Percentiles rank a stretch among this genome's conserved stretches.
These are phyloP conservation scores for Candida golubevii DNA, from an alignment of 805 yeast genomes.

Conservation along the genomic window DNA sequence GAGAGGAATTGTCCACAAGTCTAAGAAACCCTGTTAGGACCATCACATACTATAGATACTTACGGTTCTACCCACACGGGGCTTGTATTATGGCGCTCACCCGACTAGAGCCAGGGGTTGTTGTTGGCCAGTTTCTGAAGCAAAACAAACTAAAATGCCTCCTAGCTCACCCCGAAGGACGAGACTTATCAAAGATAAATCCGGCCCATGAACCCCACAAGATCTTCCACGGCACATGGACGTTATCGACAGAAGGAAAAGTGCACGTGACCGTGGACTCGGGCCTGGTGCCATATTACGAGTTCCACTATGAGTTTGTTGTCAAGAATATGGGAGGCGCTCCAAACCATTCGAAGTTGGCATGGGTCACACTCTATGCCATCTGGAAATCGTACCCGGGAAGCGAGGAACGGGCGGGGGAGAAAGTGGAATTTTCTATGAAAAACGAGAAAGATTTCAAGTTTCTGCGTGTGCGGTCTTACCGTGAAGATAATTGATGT, in stretches of 20 bases:
- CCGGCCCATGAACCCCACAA: slow-evolving; percentile 25
- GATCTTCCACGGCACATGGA: slow-evolving; percentile 53
- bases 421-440: slow-evolving; percentile 46
- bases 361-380: slow-evolving; percentile 66
- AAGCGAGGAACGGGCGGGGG: slow-evolving; percentile 48
- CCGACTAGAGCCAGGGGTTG: slow-evolving; percentile 62
- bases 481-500: slow-evolving; percentile 15
- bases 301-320: slow-evolving; percentile 58
- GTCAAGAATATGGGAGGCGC: slow-evolving; percentile 55
- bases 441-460: slow-evolving; percentile 75
- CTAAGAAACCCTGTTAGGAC: slow-evolving; percentile 76
- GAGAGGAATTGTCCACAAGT: slow-evolving; percentile 57
- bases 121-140: slow-evolving; percentile 54
- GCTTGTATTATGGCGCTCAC: slow-evolving; percentile 65
- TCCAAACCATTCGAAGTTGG: slow-evolving; percentile 61
- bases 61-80: slow-evolving; percentile 79
- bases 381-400: slow-evolving; percentile 37
- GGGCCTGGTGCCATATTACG: slow-evolving; percentile 58
- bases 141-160: slow-evolving; percentile 18
- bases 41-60: slow-evolving; percentile 83
- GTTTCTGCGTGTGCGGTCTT: slow-evolving; percentile 60
- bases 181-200: slow-evolving; percentile 12
- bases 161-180: slow-evolving; percentile 15
- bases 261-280: slow-evolving; percentile 45
- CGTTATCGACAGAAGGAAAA: slow-evolving; percentile 49